Conservation (phyloP, 129 eudicot species). For the Tanacetum coccineum region DNA sequence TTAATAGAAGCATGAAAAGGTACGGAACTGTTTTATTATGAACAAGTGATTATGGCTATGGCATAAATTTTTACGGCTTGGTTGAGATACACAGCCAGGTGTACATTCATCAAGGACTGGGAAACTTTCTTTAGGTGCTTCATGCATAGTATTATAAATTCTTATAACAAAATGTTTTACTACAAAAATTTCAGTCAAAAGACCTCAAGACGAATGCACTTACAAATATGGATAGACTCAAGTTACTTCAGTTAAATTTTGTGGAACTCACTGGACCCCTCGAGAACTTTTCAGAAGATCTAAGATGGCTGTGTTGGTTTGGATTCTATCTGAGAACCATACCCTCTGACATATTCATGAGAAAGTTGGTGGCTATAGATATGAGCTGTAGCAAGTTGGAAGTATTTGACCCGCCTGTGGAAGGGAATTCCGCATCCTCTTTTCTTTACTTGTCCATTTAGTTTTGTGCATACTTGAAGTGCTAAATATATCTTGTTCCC, state of each 20-base stretch:
- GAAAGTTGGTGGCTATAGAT: constrained; percentile 31
- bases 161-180: neutral
- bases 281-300: constrained; percentile 22
- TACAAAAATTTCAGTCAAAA: neutral
- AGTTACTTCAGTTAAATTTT: constrained; percentile 25
- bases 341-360: constrained; percentile 26
- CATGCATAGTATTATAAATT: neutral
- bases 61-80: too few species aligned
- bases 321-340: constrained; percentile 22
- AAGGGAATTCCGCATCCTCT: constrained; percentile 3
- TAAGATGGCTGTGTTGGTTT: constrained; percentile 35
- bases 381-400: constrained; percentile 22
- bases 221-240: neutral
- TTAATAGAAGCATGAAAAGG: too few species aligned
- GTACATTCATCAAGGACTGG: too few species aligned
- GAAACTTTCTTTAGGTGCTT: neutral
- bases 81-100: too few species aligned
- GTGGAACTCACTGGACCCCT: constrained; percentile 23
- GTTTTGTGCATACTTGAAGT: neutral
- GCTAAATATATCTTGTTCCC: neutral
- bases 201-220: neutral
- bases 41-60: too few species aligned
- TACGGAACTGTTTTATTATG: too few species aligned
- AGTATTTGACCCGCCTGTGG: constrained; percentile 26
- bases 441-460: neutral